Evolutionary conservation across 371 early-diverging fungal species (phyloP), one percentile per base, ranked within the genome.

Genomic region (Nosema muscidifuracis): DNA sequence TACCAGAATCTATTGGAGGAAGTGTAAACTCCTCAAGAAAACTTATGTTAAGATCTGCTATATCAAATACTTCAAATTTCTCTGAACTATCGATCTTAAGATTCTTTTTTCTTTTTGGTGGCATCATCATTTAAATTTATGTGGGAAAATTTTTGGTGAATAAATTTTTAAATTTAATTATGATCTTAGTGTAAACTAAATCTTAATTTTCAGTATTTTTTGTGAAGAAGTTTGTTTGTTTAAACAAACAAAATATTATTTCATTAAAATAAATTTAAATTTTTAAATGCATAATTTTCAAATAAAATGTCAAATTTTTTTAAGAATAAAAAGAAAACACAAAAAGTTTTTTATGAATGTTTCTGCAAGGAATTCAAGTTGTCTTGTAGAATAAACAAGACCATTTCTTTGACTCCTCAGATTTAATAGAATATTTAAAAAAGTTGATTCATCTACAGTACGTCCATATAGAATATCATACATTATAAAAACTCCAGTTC

Each of bases 401-500:
- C 68, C 74, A 9, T 74, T 55, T 65, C 83, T 65, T 38, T 67
- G 36, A 34, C 40, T 61, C 13, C 83, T 57, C 31, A 82, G 51
- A 16, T 71, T 47, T 36, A 78, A 13, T n/a, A 82, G 73, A 22
- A 68, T 62, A 18, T 79, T 71, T 55, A 80, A 33, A 60, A 82
- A 82, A n/a, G n/a, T n/a, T n/a, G n/a, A n/a, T 15, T 60, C 4
- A 12, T 43, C 55, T 3, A 72, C 57, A n/a, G 26, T 20, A 22
- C 85, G 84, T 56, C 86, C 83, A n/a, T 47, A 20, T 84, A 89
- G 87, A 50, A 88, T 72, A 43, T 84, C 86, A 34, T 85, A 85
- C 2, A 85, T 87, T 57, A 91, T 89, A 77, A 92, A 92, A 0
- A 91, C 89, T 0, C 95, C 97, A 0, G 95, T 91, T 58, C 97